Evolutionary conservation across 2,329 filamentous ascomycete genomes (phyloP), one percentile per base, ranked within the genome.

Genomic region (Magnaporthales sp.): DNA sequence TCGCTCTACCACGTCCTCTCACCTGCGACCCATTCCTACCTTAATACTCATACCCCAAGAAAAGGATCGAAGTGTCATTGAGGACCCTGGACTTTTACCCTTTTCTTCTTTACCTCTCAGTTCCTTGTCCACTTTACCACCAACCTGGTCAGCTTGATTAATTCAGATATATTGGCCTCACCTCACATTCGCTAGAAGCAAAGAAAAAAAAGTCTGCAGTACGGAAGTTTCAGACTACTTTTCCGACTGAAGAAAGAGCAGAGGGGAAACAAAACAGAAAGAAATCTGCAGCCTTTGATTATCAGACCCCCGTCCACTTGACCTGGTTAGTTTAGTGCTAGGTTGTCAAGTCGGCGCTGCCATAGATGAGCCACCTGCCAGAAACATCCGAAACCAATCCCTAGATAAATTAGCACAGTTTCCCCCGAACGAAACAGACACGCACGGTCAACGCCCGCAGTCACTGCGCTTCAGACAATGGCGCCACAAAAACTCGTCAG

Each of bases 401-500:
- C 15, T 46, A 46, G 38, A 46, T 46, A 46, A 46, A 46, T 46
- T 46, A 46, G 38, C 38, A 46, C 38, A 13, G 38, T 46, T n/a
- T n/a, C 15, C 38, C 38, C 38, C 38, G 38, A 46, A 19, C 38
- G 15, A 46, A 46, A 46, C 38, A 46, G 38, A 19, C 38, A 46
- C 38, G 38, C 38, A 46, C 38, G 38, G 38, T n/a, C 38, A 46
- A n/a, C 38, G 38, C 38, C 38, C 38, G 38, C 38, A 19, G 38
- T 46, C 38, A 46, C 38, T n/a, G 38, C 61, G 30, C 61, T 32
- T 38, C 32, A 32, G 31, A 68, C 68, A 65, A 78, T 77, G 77
- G 75, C 78, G 70, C 79, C 79, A 66, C 75, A 77, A 63, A 80
- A 76, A 69, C 77, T 79, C 69, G 72, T 77, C 67, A 83, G 78